These are phyloP conservation scores for Lasiosphaeria hispida DNA, from an alignment of 495 filamentous ascomycete genomes.

Conservation along the genomic window DNA sequence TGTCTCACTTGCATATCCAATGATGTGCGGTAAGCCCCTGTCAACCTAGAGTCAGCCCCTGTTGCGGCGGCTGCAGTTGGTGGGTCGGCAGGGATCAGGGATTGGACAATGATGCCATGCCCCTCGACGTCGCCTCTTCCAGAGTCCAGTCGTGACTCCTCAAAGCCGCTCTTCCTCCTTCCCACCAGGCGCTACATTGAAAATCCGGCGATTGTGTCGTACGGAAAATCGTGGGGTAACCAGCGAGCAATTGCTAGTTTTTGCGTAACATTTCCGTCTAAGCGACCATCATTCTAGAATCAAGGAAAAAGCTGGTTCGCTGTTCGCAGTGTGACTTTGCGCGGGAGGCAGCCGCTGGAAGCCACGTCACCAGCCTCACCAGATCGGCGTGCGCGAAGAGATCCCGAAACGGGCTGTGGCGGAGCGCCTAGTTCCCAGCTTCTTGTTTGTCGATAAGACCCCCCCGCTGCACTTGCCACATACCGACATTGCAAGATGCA, in stretches of 20 bases:
- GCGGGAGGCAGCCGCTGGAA: constrained; percentile 17
- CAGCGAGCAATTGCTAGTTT: neutral
- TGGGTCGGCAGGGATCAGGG: constrained; percentile 15
- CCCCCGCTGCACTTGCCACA: constrained; percentile 23
- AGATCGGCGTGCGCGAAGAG: constrained; percentile 12
- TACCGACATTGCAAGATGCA: neutral
- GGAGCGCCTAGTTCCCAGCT: constrained; percentile 21
- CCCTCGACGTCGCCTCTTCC: neutral
- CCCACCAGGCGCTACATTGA: neutral
- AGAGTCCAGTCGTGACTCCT: neutral
- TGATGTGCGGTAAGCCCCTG: constrained; percentile 34
- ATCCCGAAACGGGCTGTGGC: constrained; percentile 26
- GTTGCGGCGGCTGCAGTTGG: constrained; percentile 38
- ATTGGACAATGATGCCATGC: constrained; percentile 28
- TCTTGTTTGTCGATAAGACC: constrained; percentile 1
- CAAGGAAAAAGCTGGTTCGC: constrained; percentile 10
- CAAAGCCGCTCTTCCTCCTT: neutral
- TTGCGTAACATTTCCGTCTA: neutral
- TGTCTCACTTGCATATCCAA: constrained; percentile 36
- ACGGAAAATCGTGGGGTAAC: neutral
- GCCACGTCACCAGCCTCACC: constrained; percentile 35
- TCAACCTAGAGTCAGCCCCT: constrained; percentile 33
- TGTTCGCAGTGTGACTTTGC: too few species aligned
- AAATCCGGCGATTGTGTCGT: neutral
- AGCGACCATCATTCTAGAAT: too few species aligned